Base-by-base conservation (phyloP, 2,329 filamentous ascomycete species). In the Biscogniauxia marginata region DNA sequence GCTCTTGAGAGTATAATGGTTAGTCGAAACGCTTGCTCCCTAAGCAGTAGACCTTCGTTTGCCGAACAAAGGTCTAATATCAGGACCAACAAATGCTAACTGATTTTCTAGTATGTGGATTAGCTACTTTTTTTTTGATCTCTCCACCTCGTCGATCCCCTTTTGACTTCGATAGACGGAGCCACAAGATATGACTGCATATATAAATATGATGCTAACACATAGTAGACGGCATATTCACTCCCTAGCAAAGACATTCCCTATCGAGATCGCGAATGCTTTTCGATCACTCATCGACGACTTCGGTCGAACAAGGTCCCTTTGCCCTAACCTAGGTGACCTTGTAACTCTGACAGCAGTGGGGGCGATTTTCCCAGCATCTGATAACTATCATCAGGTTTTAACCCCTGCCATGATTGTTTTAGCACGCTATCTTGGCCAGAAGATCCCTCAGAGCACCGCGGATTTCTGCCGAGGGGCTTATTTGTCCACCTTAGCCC, bases 321-420 rank as follows among this genome's bases (percentile, higher is more conserved):
- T 86, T 34, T 72, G 75, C 7, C 84, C 79, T 65, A 82, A 72
- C 67, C 82, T 71, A 64, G 90, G 91, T 18, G 93, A 99, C 67
- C 75, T 99, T 19, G 75, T 92, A 20, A 76, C 96, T n/a, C 77
- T 99, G 34, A 93, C 91, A 0, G 92, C 91, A 0, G 84, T 97
- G 57, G 86, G 88, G 44, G 86, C 86, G 2, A 89, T 96, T 52
- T 99, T 96, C 68, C 93, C 95, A 4, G 96, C 95, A 0, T 97
- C 93, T 0, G 95, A 99, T 73, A 93, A 98, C 74, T 99, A 98
- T 74, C 95, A 99, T 67, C 89, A 95, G 65, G 91, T 98, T 34
- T 89, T 91, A 44, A 99, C 95, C 1, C 95, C 95, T 1, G 89
- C 93, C 0, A 89, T 91, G 74, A 84, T 97, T 4, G 83, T 87